Conservation (phyloP, 2,329 filamentous ascomycete genomes). For the Aspergillus ruber region DNA sequence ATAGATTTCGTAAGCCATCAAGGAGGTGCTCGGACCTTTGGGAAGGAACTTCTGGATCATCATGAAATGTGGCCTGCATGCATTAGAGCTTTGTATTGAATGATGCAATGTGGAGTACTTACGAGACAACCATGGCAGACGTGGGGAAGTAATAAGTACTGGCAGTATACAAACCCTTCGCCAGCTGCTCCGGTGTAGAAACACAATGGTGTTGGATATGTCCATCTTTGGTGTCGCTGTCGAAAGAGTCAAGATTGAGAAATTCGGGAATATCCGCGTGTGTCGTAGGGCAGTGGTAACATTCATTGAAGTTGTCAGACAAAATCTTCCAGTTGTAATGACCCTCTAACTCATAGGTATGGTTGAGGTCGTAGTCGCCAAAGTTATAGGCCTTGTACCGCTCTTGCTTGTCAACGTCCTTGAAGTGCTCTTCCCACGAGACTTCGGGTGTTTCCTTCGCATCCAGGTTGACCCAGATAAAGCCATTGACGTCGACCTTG, state of each 20-base stretch:
- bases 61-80: slow-evolving; percentile 52
- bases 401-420: slow-evolving; percentile 41
- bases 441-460: slow-evolving; percentile 12
- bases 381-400: slow-evolving; percentile 44
- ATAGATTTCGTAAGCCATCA: slow-evolving; percentile 59
- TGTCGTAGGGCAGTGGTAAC: slow-evolving; percentile 57
- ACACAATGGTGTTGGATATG: slow-evolving; percentile 48
- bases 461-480: slow-evolving; percentile 54
- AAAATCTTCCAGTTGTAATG: slow-evolving; percentile 56
- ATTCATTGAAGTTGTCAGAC: slow-evolving; percentile 59
- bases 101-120: slow-evolving; percentile 6
- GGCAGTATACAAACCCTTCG: slow-evolving; percentile 37
- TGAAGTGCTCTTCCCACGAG: slow-evolving; percentile 48
- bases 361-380: slow-evolving; percentile 49
- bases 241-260: slow-evolving; percentile 53
- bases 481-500: slow-evolving; percentile 46
- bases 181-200: slow-evolving; percentile 45
- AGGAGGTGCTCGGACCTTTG: slow-evolving; percentile 43
- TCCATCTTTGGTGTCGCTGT: slow-evolving; percentile 43
- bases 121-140: slow-evolving; percentile 26
- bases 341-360: slow-evolving; percentile 51
- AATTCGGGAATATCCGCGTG: slow-evolving; percentile 54
- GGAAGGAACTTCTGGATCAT: slow-evolving; percentile 60
- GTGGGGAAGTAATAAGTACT: slow-evolving; percentile 30
- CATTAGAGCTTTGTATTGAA: slow-evolving; percentile 16